Conservation (phyloP, 2,329 filamentous ascomycete genomes). For the Berkeleyomyces basicola region DNA sequence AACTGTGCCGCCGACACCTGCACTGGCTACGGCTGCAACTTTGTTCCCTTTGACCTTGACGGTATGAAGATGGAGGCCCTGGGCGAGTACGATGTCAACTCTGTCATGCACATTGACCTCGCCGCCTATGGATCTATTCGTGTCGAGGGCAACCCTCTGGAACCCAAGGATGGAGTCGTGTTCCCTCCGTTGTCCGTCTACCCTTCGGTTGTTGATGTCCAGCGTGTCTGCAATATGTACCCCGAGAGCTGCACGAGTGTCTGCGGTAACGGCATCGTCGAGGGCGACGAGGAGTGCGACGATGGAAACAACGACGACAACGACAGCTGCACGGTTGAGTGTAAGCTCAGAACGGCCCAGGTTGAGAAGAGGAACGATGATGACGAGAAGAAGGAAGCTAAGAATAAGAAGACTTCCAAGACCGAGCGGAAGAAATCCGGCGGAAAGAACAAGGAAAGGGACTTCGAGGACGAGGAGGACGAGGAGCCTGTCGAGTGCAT, state of each 20-base stretch:
- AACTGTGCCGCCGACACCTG: conserved; percentile 6
- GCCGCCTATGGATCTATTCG: not conserved
- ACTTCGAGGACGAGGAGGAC: not conserved
- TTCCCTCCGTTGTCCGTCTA: not conserved
- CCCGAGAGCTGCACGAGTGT: not conserved
- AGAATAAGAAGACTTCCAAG: too few species aligned
- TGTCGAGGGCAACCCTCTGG: not conserved
- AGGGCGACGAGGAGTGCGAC: conserved; percentile 6
- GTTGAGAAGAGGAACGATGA: not conserved
- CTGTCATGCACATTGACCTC: conserved; percentile 11
- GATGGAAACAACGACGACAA: conserved; percentile 1
- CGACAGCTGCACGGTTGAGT: conserved; percentile 3
- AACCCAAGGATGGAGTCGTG: not conserved
- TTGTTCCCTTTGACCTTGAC: not conserved
- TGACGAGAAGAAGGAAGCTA: not conserved
- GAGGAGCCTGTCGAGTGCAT: not conserved
- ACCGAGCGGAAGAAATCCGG: not conserved
- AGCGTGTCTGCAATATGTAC: conserved; percentile 8
- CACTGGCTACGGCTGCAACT: conserved; percentile 13
- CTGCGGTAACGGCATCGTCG: conserved; percentile 10
- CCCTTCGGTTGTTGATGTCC: conserved; percentile 1
- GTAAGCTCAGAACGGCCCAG: not conserved
- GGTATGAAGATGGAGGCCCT: not conserved
- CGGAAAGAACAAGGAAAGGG: not conserved
- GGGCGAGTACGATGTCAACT: conserved; percentile 7